phyloP scores from a whole-genome alignment of 805 yeast genomes.

The Saccharomycopsis fibuligera region DNA sequence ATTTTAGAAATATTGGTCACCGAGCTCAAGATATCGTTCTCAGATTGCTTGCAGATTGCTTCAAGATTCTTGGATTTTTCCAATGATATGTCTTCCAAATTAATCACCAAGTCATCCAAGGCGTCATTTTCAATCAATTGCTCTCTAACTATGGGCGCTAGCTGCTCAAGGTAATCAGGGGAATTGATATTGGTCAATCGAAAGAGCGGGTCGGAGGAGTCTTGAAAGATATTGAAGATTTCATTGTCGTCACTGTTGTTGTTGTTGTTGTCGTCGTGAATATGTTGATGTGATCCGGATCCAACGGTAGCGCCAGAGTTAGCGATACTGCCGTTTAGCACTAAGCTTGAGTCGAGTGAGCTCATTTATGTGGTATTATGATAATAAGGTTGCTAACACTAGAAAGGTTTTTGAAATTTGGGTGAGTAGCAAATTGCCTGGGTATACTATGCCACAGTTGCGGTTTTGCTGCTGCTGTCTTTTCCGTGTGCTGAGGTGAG shows the following conservation, averaged over 20 bases:
- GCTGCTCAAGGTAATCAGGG: constrained; percentile 64
- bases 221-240: constrained; percentile 18
- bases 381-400: too few relatives aligned
- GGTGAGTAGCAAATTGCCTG: too few relatives aligned
- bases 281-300: too few relatives aligned
- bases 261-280: not conserved
- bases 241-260: constrained; percentile 12
- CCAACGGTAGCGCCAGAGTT: too few relatives aligned
- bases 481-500: too few relatives aligned
- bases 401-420: too few relatives aligned
- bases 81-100: constrained; percentile 49
- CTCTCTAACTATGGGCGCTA: constrained; percentile 66
- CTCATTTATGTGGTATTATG: too few relatives aligned
- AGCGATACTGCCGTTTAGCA: too few relatives aligned
- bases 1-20: constrained; percentile 59
- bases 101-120: constrained; percentile 49
- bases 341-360: too few relatives aligned
- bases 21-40: constrained; percentile 49
- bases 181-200: constrained; percentile 16
- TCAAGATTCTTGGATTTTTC: constrained; percentile 60
- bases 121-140: constrained; percentile 43
- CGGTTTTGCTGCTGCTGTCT: too few relatives aligned
- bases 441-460: too few relatives aligned
- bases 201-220: constrained; percentile 14
- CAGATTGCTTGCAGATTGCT: constrained; percentile 52